Percentiles rank a stretch among this genome's conserved stretches.
phyloP scores from a whole-genome alignment of 352 stramenopile genomes.

The Globisporangium recalcitrans region DNA sequence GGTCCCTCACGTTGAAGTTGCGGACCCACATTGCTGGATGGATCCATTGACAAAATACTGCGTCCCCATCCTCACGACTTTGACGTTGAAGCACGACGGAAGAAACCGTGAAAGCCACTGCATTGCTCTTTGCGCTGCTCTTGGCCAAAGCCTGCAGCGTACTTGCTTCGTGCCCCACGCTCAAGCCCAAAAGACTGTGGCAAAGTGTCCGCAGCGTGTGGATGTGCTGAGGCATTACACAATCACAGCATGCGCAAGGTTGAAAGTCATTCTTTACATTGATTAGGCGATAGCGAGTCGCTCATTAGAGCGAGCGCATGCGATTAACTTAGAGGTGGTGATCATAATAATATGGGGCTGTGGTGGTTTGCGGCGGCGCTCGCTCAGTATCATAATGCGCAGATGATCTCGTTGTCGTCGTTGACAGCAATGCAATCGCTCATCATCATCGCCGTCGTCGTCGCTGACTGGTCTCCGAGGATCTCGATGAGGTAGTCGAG shows the following conservation, averaged over 20 bases:
- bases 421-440: not conserved
- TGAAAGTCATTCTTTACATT: not conserved
- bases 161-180: too few species aligned
- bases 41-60: not conserved
- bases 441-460: not conserved
- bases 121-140: too few species aligned
- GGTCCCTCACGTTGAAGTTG: not conserved
- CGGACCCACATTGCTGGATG: not conserved
- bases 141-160: too few species aligned
- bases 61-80: not conserved
- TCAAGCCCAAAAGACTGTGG: not conserved
- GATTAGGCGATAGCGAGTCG: not conserved
- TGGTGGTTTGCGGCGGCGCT: not conserved
- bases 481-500: constrained; percentile 17
- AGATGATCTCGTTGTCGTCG: constrained; percentile 6
- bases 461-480: not conserved
- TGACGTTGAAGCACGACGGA: not conserved
- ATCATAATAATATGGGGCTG: not conserved
- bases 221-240: too few species aligned
- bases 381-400: constrained; percentile 4
- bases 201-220: too few species aligned
- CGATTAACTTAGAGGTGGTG: not conserved
- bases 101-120: not conserved
- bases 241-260: not conserved
- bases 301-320: not conserved